Evolutionary conservation across 2,329 filamentous ascomycete species (phyloP), one percentile per base, ranked within the genome.

Genomic region (Hypoxylon sp.): DNA sequence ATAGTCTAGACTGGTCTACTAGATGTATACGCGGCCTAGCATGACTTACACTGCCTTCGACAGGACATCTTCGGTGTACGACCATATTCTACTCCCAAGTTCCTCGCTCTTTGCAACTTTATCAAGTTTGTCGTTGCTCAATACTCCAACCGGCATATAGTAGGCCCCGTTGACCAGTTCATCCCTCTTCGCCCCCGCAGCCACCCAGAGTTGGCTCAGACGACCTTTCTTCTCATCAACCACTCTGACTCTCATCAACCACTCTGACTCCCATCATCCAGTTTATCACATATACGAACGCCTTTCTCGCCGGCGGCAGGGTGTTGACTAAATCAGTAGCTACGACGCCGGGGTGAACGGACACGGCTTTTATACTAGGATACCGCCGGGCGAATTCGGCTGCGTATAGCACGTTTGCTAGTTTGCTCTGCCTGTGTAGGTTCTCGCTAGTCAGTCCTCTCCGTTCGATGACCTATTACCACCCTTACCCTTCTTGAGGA

Each of bases 131-230:
- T 72, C 59, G 17, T 75, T 72, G 17, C 69, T 71, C 39, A 69
- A 11, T 3, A 74, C 70, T 0, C 79, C 80, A n/a, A 83, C 69
- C 1, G 80, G 81, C 48, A 74, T 76, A 70, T 82, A 83, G 58
- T 78, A 81, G 14, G 75, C 77, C 3, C 80, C 81, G 35, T 71
- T 78, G 67, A 73, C 74, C 26, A 80, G 66, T 31, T 78, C 74
- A 29, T 70, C 64, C 48, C 51, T 73, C 13, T 67, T 63, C 33
- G 67, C 75, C 0, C 71, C 75, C 2, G 76, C 76, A 0, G 80
- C 81, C 3, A 78, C 78, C 81, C 82, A 85, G 8, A 84, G 70
- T 70, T 81, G 79, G 63, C 77, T 83, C 53, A 80, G 76, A 19
- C 76, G 75, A 2, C 82, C 82, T 63, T 81, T 72, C 39, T 81